Evolutionary conservation across 75 land plant species (phyloP).

Genomic region (Selaginella moellendorffii): DNA sequence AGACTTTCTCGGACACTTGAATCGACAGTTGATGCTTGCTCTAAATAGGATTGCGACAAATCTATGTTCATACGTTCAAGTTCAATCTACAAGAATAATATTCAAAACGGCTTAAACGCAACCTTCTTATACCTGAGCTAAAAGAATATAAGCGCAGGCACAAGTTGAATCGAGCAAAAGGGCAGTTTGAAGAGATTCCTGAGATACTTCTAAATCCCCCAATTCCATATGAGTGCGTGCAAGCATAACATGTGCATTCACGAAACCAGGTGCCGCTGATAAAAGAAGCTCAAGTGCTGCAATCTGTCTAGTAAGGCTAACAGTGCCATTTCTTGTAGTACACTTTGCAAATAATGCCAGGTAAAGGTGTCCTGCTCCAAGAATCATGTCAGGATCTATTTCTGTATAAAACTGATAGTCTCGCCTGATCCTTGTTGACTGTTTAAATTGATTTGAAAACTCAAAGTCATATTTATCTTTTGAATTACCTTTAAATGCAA

Average conservation of each 20-base stretch:
- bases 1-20: constrained; percentile 17
- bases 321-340: constrained; percentile 7
- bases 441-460: constrained; percentile 1
- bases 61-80: constrained; percentile 12
- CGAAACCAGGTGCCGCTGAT: constrained; percentile 9
- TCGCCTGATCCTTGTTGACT: constrained; percentile 8
- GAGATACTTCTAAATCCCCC: constrained; percentile 12
- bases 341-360: constrained; percentile 5
- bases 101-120: background rate
- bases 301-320: background rate
- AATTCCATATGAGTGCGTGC: constrained; percentile 10
- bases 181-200: constrained; percentile 9
- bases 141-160: constrained; percentile 15
- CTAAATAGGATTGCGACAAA: constrained; percentile 17
- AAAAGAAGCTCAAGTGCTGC: constrained; percentile 13
- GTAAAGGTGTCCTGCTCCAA: constrained; percentile 16
- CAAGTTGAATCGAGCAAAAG: constrained; percentile 12
- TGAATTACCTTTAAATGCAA: constrained; percentile 9
- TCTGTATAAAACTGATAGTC: constrained; percentile 16
- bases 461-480: background rate
- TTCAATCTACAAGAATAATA: constrained; percentile 9
- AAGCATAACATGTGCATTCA: constrained; percentile 19
- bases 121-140: constrained; percentile 12
- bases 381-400: constrained; percentile 17
- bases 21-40: constrained; percentile 20